Conservation (phyloP, 1,284 basidiomycete species). For the Blastosporella zonata region DNA sequence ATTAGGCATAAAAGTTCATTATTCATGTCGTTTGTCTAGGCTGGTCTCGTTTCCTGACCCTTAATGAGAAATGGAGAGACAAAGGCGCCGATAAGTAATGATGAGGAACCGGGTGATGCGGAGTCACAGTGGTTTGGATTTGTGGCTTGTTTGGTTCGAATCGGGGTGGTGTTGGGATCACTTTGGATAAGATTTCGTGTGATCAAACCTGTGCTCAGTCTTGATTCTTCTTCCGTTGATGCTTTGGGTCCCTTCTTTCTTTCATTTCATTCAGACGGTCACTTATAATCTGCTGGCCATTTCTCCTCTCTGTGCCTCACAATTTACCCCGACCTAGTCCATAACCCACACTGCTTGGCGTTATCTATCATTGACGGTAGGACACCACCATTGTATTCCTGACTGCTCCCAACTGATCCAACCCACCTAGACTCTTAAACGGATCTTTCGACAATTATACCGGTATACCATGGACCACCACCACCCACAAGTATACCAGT, state of each 20-base stretch:
- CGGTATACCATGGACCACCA: not conserved
- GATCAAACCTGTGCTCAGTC: conserved; percentile 21
- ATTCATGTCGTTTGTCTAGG: no score
- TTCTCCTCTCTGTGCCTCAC: not conserved
- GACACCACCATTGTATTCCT: not conserved
- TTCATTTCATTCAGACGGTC: conserved; percentile 8
- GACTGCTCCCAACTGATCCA: conserved; percentile 9
- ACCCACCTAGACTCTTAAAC: conserved; percentile 11
- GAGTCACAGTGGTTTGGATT: conserved; percentile 6
- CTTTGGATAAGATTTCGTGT: conserved; percentile 14
- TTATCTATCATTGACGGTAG: conserved; percentile 6
- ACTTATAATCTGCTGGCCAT: conserved; percentile 3
- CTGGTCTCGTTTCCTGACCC: no score
- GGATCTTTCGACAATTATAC: not conserved
- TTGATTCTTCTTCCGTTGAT: conserved; percentile 12
- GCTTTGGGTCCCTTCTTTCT: conserved; percentile 9
- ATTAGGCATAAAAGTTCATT: no score
- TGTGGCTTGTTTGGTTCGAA: conserved; percentile 14
- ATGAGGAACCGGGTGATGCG: conserved; percentile 15
- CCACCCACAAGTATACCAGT: not conserved
- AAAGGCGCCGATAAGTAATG: conserved; percentile 1
- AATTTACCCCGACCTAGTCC: not conserved
- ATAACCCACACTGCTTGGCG: not conserved
- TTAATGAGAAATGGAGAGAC: not conserved
- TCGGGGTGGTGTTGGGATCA: not conserved